Percentiles rank a stretch among this genome's conserved stretches.
Evolutionary conservation across 306 rosid species (phyloP).

Genomic region (Rubus idaeus): DNA sequence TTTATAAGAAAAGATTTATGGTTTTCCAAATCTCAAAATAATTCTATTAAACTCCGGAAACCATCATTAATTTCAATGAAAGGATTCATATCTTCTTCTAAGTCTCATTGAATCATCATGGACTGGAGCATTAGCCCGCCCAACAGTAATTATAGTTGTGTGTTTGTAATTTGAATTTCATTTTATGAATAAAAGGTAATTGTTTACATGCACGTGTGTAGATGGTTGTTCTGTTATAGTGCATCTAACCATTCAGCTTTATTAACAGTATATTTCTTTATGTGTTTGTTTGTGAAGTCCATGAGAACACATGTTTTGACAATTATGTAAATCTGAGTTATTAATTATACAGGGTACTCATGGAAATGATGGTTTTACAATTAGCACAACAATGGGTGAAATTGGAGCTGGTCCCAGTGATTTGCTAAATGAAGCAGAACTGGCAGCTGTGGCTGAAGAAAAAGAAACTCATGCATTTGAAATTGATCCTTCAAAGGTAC

Average conservation of each 20-base stretch:
- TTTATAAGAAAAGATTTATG: too few relatives aligned
- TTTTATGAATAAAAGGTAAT: background rate
- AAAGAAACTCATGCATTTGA: slow-evolving; percentile 88
- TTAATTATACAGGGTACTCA: slow-evolving; percentile 44
- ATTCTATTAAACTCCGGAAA: too few relatives aligned
- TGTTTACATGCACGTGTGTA: background rate
- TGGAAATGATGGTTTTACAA: slow-evolving; percentile 72
- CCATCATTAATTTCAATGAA: too few relatives aligned
- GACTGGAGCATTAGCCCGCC: too few relatives aligned
- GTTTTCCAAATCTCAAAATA: too few relatives aligned
- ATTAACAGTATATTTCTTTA: background rate
- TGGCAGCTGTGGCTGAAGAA: slow-evolving; percentile 85
- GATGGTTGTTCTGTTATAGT: background rate
- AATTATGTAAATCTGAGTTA: background rate
- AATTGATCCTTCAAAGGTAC: slow-evolving; percentile 78
- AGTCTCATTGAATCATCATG: too few relatives aligned
- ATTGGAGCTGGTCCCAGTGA: slow-evolving; percentile 62
- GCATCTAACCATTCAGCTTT: background rate
- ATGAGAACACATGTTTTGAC: background rate
- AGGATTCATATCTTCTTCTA: too few relatives aligned
- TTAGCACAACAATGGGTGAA: slow-evolving; percentile 83
- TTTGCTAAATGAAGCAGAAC: slow-evolving; percentile 76
- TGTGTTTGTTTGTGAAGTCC: background rate
- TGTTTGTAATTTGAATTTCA: background rate
- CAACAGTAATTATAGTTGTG: background rate